Base-by-base conservation (phyloP, 495 filamentous ascomycete genomes). In the Hypoxylon fragiforme region DNA sequence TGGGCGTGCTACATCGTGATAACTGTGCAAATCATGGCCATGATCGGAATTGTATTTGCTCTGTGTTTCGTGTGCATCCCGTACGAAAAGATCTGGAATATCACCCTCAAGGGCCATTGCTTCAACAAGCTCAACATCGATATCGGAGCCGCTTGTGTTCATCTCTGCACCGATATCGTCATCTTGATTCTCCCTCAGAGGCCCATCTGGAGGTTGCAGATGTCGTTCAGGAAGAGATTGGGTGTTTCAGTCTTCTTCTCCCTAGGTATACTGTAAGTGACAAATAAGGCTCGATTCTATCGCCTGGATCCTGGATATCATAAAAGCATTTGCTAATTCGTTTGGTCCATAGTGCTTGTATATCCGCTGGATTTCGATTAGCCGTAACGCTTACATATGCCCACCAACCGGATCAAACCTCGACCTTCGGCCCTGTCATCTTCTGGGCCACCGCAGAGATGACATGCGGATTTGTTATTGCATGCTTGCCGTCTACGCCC, bases 51-150 rank as follows among this genome's bases (percentile, higher is more conserved):
- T 11, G 57, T 61, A 30, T 32, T 54, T 11, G 47, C 44, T 31
- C 40, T 54, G 0, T 53, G 49, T 13, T 63, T 76, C 12, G 70
- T 75, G 49, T 82, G 78, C 55, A 57, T 38, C 1, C 79, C 78
- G 2, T 63, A 74, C 9, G 24, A 62, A 18, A 53, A 60, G 2
- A 61, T 65, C 14, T 72, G 71, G 66, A 45, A 73, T 24, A 21
- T 55, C 2, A 54, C 34, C 3, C 38, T 71, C 0, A n/a, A 22
- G 1, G 63, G 45, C 3, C 57, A 41, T n/a, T 76, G 73, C 35
- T 35, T 40, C 15, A 40, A 54, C 4, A 47, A 39, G 20, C 11
- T 50, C 1, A 6, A 45, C 15, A 48, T 70, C 18, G 57, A 71
- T 40, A 44, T 64, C 0, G 34, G 21, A 1, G 53, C 56, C 0